Base-by-base conservation (phyloP, 2,329 filamentous ascomycete genomes). In the Cladophialophora yegresii region DNA sequence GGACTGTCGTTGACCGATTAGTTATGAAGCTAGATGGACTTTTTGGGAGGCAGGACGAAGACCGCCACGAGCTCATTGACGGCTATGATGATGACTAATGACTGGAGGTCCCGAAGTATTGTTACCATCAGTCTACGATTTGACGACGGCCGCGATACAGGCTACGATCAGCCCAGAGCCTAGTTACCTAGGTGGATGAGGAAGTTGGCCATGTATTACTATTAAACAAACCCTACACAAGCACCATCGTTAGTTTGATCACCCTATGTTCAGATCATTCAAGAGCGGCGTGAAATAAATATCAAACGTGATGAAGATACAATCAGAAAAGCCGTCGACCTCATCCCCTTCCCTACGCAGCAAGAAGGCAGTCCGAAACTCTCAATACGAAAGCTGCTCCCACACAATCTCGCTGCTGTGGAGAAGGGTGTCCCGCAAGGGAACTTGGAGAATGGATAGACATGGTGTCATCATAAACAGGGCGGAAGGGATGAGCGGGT, bases 11-110 rank as follows among this genome's bases (percentile, higher is more conserved):
- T 53, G 92, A 96, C 78, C 83, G 90, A 64, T 77, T 97, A 73
- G 77, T 97, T 74, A 96, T 96, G 91, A 96, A 96, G 80, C 79
- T 97, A 71, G 92, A 96, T 69, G 86, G 84, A 50, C 57, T 72
- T 33, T 60, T 54, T 6, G 65, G 58, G 12, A 65, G 54, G 26
- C 63, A 56, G 10, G 65, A 67, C 12, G 62, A 67, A 20, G 61
- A 67, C 3, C 54, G 54, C 22, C 36, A 67, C 20, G 66, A 51
- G 3, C 65, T 61, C n/a, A 45, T 36, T 26, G 61, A 63, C 23
- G 64, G 45, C 36, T 63, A 66, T 55, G 67, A 69, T 58, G 67
- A 69, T 55, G 62, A 67, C 20, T 68, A 55, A 68, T 22, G 40
- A 40, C 45, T 36, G 22, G 10, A 54, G 22, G 22, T 23, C 9